These are phyloP conservation scores for Arthrobotrys megalospora DNA, from an alignment of 2,329 filamentous ascomycete species.

Conservation along the genomic window DNA sequence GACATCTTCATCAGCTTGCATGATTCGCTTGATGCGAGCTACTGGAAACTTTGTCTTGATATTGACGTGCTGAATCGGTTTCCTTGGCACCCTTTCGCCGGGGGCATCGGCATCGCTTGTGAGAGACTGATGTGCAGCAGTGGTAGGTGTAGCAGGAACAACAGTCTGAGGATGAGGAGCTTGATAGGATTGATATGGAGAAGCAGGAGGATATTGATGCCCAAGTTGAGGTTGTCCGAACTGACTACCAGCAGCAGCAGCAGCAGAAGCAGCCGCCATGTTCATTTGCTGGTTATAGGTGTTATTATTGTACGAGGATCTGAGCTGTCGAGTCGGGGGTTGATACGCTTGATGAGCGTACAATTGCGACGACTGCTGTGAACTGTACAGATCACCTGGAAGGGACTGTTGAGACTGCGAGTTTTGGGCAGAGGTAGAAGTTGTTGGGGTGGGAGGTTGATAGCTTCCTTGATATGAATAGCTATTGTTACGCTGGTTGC, in stretches of 20 bases:
- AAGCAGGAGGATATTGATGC: background rate
- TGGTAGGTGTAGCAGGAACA: background rate
- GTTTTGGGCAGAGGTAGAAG: background rate
- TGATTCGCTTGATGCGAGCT: constrained; percentile 97
- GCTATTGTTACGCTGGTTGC: constrained; percentile 55
- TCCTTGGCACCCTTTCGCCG: constrained; percentile 12
- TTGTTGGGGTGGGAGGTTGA: constrained; percentile 34
- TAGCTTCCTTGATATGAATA: constrained; percentile 49
- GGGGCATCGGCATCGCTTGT: constrained; percentile 20
- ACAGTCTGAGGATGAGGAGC: constrained; percentile 32
- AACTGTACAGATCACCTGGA: constrained; percentile 27
- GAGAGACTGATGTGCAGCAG: constrained; percentile 8
- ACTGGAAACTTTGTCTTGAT: constrained; percentile 97
- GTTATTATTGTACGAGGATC: constrained; percentile 44
- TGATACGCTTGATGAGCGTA: constrained; percentile 58
- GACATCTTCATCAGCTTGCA: constrained; percentile 99
- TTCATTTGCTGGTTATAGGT: constrained; percentile 22
- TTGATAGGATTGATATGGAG: constrained; percentile 40
- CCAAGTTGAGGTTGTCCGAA: constrained; percentile 22
- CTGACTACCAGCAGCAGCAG: constrained; percentile 8
- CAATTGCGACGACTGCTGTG: constrained; percentile 37
- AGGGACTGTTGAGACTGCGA: constrained; percentile 37
- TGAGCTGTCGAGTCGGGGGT: constrained; percentile 51
- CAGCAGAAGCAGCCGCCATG: background rate
- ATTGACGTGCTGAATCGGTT: constrained; percentile 70